Evolutionary conservation across 108 stramenopile species (phyloP).

Genomic region (Skeletonema grethae): DNA sequence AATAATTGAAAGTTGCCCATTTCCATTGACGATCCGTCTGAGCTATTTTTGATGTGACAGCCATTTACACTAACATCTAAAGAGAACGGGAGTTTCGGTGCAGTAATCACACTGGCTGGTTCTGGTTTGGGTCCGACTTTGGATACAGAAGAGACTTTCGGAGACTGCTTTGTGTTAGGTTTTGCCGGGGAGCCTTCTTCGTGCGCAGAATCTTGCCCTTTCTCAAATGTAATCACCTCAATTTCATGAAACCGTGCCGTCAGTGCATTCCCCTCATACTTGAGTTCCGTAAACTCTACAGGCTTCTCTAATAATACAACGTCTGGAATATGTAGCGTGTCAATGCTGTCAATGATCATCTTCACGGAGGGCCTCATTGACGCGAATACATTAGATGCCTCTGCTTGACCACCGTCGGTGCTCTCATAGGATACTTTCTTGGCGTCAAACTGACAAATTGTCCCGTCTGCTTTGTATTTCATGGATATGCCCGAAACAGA

Average conservation of each 20-base stretch:
- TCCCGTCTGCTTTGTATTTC: conserved; percentile 35
- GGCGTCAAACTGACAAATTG: conserved; percentile 18
- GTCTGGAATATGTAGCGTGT: conserved; percentile 24
- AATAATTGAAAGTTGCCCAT: neutral
- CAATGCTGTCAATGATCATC: conserved; percentile 21
- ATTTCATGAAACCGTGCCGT: conserved; percentile 18
- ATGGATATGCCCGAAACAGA: neutral
- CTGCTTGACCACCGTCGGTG: conserved; percentile 13
- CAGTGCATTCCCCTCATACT: conserved; percentile 29
- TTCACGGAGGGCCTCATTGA: conserved; percentile 24
- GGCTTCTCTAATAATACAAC: conserved; percentile 20
- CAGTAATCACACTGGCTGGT: conserved; percentile 8
- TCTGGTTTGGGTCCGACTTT: neutral
- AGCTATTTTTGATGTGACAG: conserved; percentile 22
- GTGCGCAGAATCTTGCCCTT: conserved; percentile 9
- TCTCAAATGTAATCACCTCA: conserved; percentile 19
- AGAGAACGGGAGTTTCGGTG: conserved; percentile 14
- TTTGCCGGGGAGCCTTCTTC: conserved; percentile 3
- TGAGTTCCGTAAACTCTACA: conserved; percentile 12
- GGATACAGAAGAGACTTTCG: neutral
- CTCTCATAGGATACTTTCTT: conserved; percentile 21
- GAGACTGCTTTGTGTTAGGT: neutral
- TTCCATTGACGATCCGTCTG: conserved; percentile 23
- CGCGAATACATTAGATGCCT: conserved; percentile 7
- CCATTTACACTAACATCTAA: conserved; percentile 20